Percentiles rank a stretch among this genome's conserved stretches.
These are phyloP conservation scores for Pisolithus marmoratus DNA, from an alignment of 768 basidiomycete species.

Conservation along the genomic window DNA sequence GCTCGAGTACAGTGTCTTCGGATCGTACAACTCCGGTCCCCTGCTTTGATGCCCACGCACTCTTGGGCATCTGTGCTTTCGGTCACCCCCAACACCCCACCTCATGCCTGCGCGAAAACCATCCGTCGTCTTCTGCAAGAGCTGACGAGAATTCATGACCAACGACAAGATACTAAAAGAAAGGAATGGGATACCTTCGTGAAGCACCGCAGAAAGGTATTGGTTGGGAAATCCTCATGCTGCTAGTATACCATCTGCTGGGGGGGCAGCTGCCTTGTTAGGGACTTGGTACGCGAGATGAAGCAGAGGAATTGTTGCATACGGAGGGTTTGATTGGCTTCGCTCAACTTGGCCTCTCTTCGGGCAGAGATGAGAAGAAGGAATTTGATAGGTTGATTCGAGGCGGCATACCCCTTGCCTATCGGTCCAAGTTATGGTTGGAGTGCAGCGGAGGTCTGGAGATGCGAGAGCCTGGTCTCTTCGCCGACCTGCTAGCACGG, in stretches of 20 bases:
- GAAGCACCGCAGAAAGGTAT: slow-evolving; percentile 53
- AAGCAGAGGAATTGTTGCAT: slow-evolving; percentile 73
- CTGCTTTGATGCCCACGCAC: slow-evolving; percentile 5
- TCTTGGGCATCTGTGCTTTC: slow-evolving; percentile 48
- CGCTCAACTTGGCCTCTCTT: slow-evolving; percentile 76
- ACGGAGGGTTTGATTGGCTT: slow-evolving; percentile 87
- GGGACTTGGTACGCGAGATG: slow-evolving; percentile 58
- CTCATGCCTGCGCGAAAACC: slow-evolving; percentile 70
- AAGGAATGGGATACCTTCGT: slow-evolving; percentile 90
- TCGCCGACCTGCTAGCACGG: slow-evolving; percentile 72
- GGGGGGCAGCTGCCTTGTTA: slow-evolving; percentile 59
- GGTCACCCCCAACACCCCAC: slow-evolving; percentile 57
- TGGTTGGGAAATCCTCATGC: slow-evolving; percentile 20
- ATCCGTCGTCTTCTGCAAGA: slow-evolving; percentile 68
- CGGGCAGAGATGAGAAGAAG: slow-evolving; percentile 63
- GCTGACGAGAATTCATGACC: slow-evolving; percentile 79
- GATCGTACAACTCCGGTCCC: slow-evolving; percentile 12
- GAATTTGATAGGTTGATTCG: slow-evolving; percentile 80
- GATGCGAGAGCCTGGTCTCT: slow-evolving; percentile 86
- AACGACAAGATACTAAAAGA: slow-evolving; percentile 59
- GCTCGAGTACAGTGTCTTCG: slow-evolving; percentile 35
- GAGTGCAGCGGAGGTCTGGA: slow-evolving; percentile 94
- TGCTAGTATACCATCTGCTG: slow-evolving; percentile 19
- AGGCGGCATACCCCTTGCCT: slow-evolving; percentile 80
- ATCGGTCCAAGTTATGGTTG: slow-evolving; percentile 85